Base-by-base conservation (phyloP, 345 rosid genomes). In the Citrus cavaleriei region DNA sequence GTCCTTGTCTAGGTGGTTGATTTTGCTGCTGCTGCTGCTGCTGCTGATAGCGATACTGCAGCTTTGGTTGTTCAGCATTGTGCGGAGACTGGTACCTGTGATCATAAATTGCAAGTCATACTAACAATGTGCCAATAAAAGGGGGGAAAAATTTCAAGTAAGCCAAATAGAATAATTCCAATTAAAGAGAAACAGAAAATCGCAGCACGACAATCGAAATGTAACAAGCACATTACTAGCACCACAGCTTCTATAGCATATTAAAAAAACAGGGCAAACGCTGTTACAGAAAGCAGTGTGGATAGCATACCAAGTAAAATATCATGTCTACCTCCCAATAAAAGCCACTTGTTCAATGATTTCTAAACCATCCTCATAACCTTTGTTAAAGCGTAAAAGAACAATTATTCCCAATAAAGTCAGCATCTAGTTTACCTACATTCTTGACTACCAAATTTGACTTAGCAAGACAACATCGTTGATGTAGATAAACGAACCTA, bases 31-130 rank as follows among this genome's bases (percentile, higher is more conserved):
- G 84, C 64, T 72, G 84, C 76, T 87, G 91, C 64, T 72, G 84
- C 76, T 87, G 91, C 77, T 83, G 88, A 73, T 87, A 81, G 40
- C 81, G 91, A 81, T 86, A 80, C 68, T 85, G 97, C 55, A 84
- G 94, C 85, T 78, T 96, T 57, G 88, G 81, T 38, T 85, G 94
- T 73, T 92, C 92, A 28, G 51, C 62, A 74, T 74, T 71, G 37
- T 70, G 74, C 62, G 99, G 99, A 79, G 97, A 92, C 87, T 96
- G 99, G 79, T 94, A 94, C 85, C 99, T 96, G 79, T 46, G 37
- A 32, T 72, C 58, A 72, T n/a, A 69, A 4, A 61, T 10, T 63
- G 66, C 51, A 60, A 62, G 60, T 79, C 78, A 73, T 16, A 70
- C 32, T 22, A 30, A 49, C 30, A 61, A 35, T 10, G 37, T 7